Base-by-base conservation (phyloP, 257 asterid species). In the Parsonsia alboflavescens region DNA sequence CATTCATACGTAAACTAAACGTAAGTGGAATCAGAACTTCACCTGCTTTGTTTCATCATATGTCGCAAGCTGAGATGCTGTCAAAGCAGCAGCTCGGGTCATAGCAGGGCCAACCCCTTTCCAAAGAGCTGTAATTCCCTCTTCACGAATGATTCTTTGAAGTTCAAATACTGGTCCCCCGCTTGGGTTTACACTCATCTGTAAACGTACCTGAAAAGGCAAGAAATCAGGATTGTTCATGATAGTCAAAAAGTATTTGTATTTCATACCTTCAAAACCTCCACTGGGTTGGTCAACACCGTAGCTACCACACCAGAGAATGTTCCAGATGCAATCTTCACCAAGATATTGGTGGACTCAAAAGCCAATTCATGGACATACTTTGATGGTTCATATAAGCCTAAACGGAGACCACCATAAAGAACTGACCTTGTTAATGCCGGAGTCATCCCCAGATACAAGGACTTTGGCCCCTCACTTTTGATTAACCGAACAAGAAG, bases 381-480 rank as follows among this genome's bases (percentile, higher is more conserved):
- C 88, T 94, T 94, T 74, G 99, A 88, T 71, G 99, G 99, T 86
- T 89, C 92, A 85, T 94, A 94, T 84, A 94, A 92, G 82, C 99
- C 97, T 92, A 94, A 88, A 86, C 99, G 98, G 83, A 94, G 99
- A 88, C 99, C 99, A 79, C 99, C 99, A 77, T 94, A 94, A 83
- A 94, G 89, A 92, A 94, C 95, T 94, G 99, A 94, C 99, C 99
- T 94, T 78, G 79, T 92, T 86, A 94, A 79, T 71, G 98, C 91
- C 76, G 99, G 98, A 57, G 92, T 82, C 80, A 92, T 75, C 79
- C 99, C 99, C 82, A 88, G 80, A 82, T 94, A 94, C 89, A 94
- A 88, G 81, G 96, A 89, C 82, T 85, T 85, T 19, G 82, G 75
- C 54, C 99, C 99, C 86, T 94, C 98, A 64, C 67, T 81, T 84